Conservation (phyloP, 169 alveolate species). For the Plasmodium vivax region DNA sequence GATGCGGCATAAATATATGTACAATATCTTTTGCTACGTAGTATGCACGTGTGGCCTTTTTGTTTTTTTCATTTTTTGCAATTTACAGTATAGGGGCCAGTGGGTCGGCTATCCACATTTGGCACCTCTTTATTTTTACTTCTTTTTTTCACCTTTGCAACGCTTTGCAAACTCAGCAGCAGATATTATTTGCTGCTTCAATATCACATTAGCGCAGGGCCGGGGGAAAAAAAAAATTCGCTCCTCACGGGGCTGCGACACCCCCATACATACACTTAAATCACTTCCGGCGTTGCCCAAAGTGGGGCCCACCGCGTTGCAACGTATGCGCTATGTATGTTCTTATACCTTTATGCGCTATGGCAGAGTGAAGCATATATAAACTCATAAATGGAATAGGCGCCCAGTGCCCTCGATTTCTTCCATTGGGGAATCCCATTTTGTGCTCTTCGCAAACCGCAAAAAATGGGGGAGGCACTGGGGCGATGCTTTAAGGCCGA, state of each 20-base stretch:
- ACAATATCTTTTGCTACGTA: not conserved
- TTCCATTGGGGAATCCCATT: not conserved
- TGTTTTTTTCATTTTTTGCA: not conserved
- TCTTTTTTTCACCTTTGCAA: not conserved
- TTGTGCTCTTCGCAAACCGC: not conserved
- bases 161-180: not conserved
- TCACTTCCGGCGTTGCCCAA: not conserved
- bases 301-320: not conserved
- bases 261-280: slow-evolving; percentile 1
- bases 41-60: not conserved
- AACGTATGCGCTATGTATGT: not conserved
- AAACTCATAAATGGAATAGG: not conserved
- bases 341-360: not conserved
- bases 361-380: not conserved
- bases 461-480: not conserved
- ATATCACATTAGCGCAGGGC: not conserved
- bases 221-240: not conserved
- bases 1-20: not conserved
- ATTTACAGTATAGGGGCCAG: not conserved
- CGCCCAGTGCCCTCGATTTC: not conserved
- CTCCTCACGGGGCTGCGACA: not conserved
- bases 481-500: not conserved
- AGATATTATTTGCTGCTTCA: not conserved
- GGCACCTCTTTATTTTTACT: not conserved
- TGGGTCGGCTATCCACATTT: not conserved